phyloP scores from a whole-genome alignment of 192 early-diverging fungal genomes.

The Backusella tuberculispora region DNA sequence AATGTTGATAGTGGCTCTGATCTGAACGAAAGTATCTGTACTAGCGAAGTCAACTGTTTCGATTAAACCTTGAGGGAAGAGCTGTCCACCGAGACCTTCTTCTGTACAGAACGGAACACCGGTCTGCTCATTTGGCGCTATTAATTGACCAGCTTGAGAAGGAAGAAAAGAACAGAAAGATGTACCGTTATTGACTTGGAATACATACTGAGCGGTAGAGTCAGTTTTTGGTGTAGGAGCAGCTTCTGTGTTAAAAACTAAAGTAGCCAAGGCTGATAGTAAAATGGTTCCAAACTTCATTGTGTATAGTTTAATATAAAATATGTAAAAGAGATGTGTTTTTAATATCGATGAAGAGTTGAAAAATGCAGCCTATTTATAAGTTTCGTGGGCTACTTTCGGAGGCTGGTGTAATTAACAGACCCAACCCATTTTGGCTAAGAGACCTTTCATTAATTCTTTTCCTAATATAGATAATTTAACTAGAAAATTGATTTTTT shows the following conservation, averaged over 20 bases:
- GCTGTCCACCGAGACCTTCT: conserved; percentile 28
- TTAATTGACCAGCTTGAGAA: conserved; percentile 39
- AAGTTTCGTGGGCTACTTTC: background rate
- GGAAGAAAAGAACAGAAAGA: conserved; percentile 43
- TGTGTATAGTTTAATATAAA: background rate
- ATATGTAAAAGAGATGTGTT: background rate
- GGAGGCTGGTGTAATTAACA: background rate
- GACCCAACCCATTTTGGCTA: background rate
- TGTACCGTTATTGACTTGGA: conserved; percentile 8
- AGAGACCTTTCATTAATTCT: background rate
- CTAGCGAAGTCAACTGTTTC: conserved; percentile 39
- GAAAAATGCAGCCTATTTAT: background rate
- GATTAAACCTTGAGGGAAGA: conserved; percentile 54
- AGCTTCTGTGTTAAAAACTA: background rate
- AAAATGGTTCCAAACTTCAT: conserved; percentile 9
- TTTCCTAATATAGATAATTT: conserved; percentile 13
- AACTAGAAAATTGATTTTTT: background rate
- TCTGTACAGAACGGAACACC: conserved; percentile 54
- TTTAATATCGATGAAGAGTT: background rate
- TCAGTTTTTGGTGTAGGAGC: background rate
- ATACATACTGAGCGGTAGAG: background rate
- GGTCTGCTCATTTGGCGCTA: conserved; percentile 42
- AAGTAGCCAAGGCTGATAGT: background rate
- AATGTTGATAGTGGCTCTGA: conserved; percentile 53
- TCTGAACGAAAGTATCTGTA: conserved; percentile 43